Base-by-base conservation (phyloP, 306 rosid genomes). In the Cicer chorassanicum region DNA sequence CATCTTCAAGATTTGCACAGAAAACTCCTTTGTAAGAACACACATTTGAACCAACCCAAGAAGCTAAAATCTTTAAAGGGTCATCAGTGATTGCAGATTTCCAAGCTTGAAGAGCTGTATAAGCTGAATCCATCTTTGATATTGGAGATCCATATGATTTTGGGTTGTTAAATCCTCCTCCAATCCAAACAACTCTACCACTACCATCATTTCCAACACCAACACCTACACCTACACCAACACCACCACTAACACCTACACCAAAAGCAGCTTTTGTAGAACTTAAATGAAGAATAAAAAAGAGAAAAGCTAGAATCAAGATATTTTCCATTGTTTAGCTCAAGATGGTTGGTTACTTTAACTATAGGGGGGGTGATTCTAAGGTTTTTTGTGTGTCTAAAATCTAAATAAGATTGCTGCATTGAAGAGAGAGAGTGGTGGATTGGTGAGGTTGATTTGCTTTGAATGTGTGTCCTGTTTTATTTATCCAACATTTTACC, bases 11-110 rank as follows among this genome's bases (percentile, higher is more conserved):
- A 19, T 81, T 83, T 39, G 88, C 78, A 82, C 99, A 94, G 73
- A 94, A 94, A 5, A 92, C 88, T 50, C 99, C 99, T 85, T 76
- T 82, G 84, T 94, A 94, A 65, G 97, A 81, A 85, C 99, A 94
- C 43, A 94, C 95, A 69, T 92, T 82, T 13, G 90, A 36, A 61
- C 99, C 95, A 65, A 74, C 85, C 99, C 99, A 94, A 50, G 84
- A 70, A 11, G 55, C 74, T 34, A 92, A 77, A 80, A 90, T 68
- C 81, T 85, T 82, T 3, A 77, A 50, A 21, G 99, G 97, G 81
- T 94, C 99, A 2, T 94, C 97, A 15, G 84, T 79, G 41, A 94
- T 90, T 44, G 95, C 88, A 4, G 97, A 88, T 86, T 94, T 94
- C 99, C 99, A 94, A 9, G 93, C 86, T 77, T 92, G 99, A 0